Evolutionary conservation across 192 early-diverging fungal species (phyloP).

Genomic region (Neocallimastix lanati): DNA sequence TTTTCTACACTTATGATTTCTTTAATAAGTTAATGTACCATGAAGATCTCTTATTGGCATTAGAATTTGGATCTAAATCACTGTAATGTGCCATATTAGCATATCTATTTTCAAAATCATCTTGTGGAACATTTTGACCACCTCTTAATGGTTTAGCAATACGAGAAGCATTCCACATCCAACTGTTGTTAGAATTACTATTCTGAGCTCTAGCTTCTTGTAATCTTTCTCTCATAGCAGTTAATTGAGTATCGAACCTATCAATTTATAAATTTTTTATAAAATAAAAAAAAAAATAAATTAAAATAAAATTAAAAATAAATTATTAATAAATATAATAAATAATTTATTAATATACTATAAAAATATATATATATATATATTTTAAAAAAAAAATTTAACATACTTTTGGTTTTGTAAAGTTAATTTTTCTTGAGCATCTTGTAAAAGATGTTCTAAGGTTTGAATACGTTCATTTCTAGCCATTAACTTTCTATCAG

Average conservation of each 20-base stretch:
- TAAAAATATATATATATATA: too few species aligned
- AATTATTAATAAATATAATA: too few species aligned
- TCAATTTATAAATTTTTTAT: neutral
- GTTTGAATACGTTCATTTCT: constrained; percentile 87
- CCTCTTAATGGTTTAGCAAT: constrained; percentile 2
- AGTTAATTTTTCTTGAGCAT: constrained; percentile 64
- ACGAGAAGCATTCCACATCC: constrained; percentile 1
- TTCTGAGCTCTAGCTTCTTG: constrained; percentile 45
- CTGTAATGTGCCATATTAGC: neutral
- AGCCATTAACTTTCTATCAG: constrained; percentile 77
- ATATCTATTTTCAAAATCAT: neutral
- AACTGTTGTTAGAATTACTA: neutral
- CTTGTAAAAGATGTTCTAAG: constrained; percentile 64
- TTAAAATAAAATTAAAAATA: constrained; percentile 5
- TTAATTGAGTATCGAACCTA: constrained; percentile 70
- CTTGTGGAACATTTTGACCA: neutral
- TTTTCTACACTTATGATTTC: constrained; percentile 5
- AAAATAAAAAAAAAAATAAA: constrained; percentile 3
- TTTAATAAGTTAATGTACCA: constrained; percentile 37
- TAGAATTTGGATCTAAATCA: constrained; percentile 2
- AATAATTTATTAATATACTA: too few species aligned
- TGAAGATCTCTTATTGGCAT: constrained; percentile 16
- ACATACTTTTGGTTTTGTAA: constrained; percentile 49
- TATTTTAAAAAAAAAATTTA: constrained; percentile 1
- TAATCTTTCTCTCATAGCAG: constrained; percentile 54